Conservation (phyloP, 2,329 filamentous ascomycete genomes). For the Onygenales sp. region DNA sequence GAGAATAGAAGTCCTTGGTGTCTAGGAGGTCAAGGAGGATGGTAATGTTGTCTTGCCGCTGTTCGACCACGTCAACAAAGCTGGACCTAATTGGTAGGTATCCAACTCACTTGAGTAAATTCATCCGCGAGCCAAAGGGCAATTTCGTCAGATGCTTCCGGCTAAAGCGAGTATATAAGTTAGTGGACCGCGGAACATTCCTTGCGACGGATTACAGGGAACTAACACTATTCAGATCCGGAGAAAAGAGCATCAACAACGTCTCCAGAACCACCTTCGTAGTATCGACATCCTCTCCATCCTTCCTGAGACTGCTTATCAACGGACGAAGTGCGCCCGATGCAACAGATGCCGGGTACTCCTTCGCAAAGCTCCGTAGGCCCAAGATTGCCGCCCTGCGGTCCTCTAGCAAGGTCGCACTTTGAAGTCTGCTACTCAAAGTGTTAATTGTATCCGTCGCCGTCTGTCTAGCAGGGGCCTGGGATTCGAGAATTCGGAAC, state of each 20-base stretch:
- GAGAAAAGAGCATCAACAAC: slow-evolving; percentile 80
- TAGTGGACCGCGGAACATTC: slow-evolving; percentile 11
- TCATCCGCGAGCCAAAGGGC: slow-evolving; percentile 93
- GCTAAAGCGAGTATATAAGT: slow-evolving; percentile 39
- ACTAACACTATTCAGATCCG: slow-evolving; percentile 49
- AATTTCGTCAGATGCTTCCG: slow-evolving; percentile 93
- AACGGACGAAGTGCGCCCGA: slow-evolving; percentile 84
- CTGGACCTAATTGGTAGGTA: slow-evolving; percentile 6
- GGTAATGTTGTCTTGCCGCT: slow-evolving; percentile 91
- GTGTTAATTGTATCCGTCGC: slow-evolving; percentile 90
- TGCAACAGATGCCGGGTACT: slow-evolving; percentile 90
- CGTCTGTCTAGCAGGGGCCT: slow-evolving; percentile 89
- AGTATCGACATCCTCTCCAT: slow-evolving; percentile 91
- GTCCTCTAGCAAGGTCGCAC: slow-evolving; percentile 87
- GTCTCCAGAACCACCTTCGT: slow-evolving; percentile 94
- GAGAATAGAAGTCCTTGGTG: slow-evolving; percentile 76
- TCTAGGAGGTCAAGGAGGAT: slow-evolving; percentile 84
- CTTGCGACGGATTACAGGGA: slow-evolving; percentile 2
- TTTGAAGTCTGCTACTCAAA: slow-evolving; percentile 75
- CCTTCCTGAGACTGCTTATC: slow-evolving; percentile 74
- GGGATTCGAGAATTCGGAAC: slow-evolving; percentile 53
- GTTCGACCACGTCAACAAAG: slow-evolving; percentile 42
- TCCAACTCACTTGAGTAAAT: slow-evolving; percentile 67
- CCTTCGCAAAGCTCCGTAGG: slow-evolving; percentile 88
- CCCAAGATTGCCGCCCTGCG: slow-evolving; percentile 87